Percentiles rank a stretch among this genome's conserved stretches.
phyloP scores from a whole-genome alignment of 1,284 basidiomycete genomes.

The Melanopsichium pennsylvanicum region DNA sequence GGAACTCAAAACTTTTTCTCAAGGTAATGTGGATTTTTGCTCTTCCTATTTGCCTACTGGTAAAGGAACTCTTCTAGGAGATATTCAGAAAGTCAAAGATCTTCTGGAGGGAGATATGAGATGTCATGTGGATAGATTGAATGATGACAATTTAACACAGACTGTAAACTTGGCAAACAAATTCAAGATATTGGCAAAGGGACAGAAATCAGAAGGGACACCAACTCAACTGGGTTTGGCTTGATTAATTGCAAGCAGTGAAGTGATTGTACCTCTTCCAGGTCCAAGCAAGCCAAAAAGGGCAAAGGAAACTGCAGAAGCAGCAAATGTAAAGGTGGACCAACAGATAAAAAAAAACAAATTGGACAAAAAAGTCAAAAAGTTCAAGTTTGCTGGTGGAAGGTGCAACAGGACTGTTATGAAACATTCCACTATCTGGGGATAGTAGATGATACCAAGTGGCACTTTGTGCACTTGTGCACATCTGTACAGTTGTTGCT shows the following conservation, averaged over 20 bases:
- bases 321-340: constrained; percentile 48
- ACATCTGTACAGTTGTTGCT: no score
- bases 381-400: constrained; percentile 31
- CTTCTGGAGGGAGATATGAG: constrained; percentile 71
- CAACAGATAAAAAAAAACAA: constrained; percentile 50
- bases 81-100: constrained; percentile 70
- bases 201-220: constrained; percentile 65
- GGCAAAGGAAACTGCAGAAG: constrained; percentile 60
- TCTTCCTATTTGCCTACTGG: constrained; percentile 70
- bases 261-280: constrained; percentile 70
- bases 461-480: no score
- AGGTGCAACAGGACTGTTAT: constrained; percentile 29
- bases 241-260: constrained; percentile 71
- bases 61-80: constrained; percentile 72
- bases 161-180: constrained; percentile 71
- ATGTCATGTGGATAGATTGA: constrained; percentile 64
- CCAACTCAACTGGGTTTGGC: constrained; percentile 72
- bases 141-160: constrained; percentile 71
- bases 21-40: constrained; percentile 66
- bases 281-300: constrained; percentile 67
- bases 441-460: constrained; percentile 4
- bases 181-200: constrained; percentile 61
- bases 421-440: constrained; percentile 20
- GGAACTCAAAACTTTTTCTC: constrained; percentile 68
- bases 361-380: constrained; percentile 39